A percentile compares a stretch with the other conserved stretches of the same genome.
Evolutionary conservation across 169 alveolate species (phyloP).

Genomic region (Plasmodium blacklocki): DNA sequence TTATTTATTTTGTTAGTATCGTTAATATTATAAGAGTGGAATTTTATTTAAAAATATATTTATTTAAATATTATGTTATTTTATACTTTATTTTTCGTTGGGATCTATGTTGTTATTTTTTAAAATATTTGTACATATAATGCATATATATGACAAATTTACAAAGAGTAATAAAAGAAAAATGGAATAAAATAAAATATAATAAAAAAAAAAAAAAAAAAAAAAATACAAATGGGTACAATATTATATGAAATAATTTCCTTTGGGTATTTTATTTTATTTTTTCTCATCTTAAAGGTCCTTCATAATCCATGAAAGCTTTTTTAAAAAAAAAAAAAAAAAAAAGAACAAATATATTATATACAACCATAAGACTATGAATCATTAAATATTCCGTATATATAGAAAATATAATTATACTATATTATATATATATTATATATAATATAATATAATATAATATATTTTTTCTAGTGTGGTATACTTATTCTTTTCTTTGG

Average conservation of each 20-base stretch:
- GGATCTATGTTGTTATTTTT: no score
- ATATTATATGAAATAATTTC: background rate
- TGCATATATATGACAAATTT: background rate
- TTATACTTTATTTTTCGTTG: no score
- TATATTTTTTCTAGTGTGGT: no score
- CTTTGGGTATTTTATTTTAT: background rate
- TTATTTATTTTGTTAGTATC: no score
- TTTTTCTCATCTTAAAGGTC: constrained; percentile 39
- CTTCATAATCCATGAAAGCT: constrained; percentile 68
- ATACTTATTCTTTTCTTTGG: constrained; percentile 31
- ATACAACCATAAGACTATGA: no score
- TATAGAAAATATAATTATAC: no score
- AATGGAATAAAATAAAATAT: background rate
- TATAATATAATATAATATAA: no score
- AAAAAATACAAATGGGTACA: background rate
- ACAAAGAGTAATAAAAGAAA: background rate
- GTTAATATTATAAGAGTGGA: no score
- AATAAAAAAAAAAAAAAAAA: constrained; percentile 7
- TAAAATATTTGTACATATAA: background rate
- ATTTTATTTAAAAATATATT: no score
- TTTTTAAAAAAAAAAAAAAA: background rate
- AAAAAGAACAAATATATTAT: background rate
- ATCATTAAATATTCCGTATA: no score
- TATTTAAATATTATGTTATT: no score
- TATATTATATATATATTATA: no score